Base-by-base conservation (phyloP, 139 green algal species). In the Chlorella sp. region DNA sequence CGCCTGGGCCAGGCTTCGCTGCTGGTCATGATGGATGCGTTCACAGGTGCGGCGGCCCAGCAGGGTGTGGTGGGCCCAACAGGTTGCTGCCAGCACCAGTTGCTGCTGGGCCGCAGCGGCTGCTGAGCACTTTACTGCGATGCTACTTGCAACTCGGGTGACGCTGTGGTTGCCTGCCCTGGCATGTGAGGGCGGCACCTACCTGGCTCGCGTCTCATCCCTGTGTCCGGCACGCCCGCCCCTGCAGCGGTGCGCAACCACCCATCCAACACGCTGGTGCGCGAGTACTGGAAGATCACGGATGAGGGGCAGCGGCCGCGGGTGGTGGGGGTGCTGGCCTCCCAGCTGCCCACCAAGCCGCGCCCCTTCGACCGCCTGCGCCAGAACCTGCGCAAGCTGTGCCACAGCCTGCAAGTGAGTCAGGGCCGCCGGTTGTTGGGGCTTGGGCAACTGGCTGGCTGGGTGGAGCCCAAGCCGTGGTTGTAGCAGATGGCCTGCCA, bases 351-450 rank as follows among this genome's bases (percentile, higher is more conserved):
- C 47, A 38, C 73, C 71, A 80, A 87, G 70, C 81, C 78, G 25
- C 86, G 86, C 32, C 86, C 86, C 55, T 89, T 87, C 84, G 86
- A 89, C 81, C 86, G 86, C 6, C 67, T 87, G 80, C 80, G 86
- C 25, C 86, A 89, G 62, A 68, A 87, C 72, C 62, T 89, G 60
- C 80, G 86, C 64, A 89, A 87, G 83, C 83, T 89, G 28, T 87
- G 60, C n/a, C 80, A 87, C 72, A 89, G 80, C 72, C 56, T 84
- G 76, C 30, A 44, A 36, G 69, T 75, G 69, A 7, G 38, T 12
- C 18, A 20, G 65, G 65, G 65, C 13, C 18, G 2, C 60, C 44
- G 44, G 9, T 9, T 51, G 44, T 51, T 6, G 44, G 44, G n/a
- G n/a, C n/a, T n/a, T n/a, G n/a, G n/a, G n/a, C n/a, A n/a, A n/a